A percentile compares a stretch with the other conserved stretches of the same genome.
Evolutionary conservation across 805 yeast species (phyloP).

Genomic region (Priceomyces medius): DNA sequence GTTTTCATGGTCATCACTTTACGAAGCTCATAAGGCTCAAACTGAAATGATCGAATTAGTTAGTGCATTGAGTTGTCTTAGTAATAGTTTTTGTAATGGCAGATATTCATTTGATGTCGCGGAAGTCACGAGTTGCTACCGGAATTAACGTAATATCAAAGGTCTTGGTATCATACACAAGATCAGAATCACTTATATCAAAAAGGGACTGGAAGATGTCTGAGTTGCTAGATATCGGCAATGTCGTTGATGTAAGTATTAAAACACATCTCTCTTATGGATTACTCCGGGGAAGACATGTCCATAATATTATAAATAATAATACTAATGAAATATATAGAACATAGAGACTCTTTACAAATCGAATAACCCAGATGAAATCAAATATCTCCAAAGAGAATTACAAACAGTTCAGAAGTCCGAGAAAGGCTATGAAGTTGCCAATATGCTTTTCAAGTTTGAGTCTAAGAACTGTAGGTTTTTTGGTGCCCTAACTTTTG

Average conservation of each 20-base stretch:
- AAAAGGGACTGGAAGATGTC: slow-evolving; percentile 1
- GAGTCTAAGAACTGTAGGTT: slow-evolving; percentile 54
- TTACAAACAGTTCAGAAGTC: slow-evolving; percentile 63
- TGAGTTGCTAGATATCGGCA: not conserved
- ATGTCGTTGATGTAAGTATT: slow-evolving; percentile 5
- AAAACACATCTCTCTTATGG: not conserved
- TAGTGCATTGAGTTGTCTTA: not conserved
- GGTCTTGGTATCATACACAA: slow-evolving; percentile 1
- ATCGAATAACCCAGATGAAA: slow-evolving; percentile 34
- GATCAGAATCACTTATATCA: too few species aligned
- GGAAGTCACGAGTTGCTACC: not conserved
- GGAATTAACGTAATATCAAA: not conserved
- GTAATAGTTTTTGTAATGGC: not conserved
- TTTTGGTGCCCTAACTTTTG: slow-evolving; percentile 79
- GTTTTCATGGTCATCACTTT: too few species aligned
- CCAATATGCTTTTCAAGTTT: slow-evolving; percentile 47
- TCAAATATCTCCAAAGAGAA: slow-evolving; percentile 47
- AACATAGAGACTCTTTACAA: slow-evolving; percentile 46
- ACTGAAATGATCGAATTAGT: too few species aligned
- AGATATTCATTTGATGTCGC: not conserved
- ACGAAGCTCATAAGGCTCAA: too few species aligned
- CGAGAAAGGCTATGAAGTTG: slow-evolving; percentile 55
- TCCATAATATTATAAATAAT: not conserved
- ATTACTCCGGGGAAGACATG: not conserved
- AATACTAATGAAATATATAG: slow-evolving; percentile 17